Evolutionary conservation across 495 filamentous ascomycete species (phyloP).

Genomic region (Trypethelium eluteriae): DNA sequence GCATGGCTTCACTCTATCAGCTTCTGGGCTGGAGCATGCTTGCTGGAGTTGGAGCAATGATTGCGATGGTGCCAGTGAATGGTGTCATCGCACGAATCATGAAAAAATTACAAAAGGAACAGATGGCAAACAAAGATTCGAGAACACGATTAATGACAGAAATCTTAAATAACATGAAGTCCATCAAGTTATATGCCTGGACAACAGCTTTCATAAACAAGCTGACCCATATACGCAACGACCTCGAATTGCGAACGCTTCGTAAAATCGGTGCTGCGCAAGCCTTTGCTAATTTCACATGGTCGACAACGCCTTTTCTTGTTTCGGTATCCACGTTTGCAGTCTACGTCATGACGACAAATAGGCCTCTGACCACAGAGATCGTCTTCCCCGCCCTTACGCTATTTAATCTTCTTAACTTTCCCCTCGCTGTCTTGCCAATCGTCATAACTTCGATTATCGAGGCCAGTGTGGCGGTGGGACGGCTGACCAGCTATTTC

Average conservation of each 20-base stretch:
- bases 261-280: conserved; percentile 92
- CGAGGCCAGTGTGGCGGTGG: conserved; percentile 88
- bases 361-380: conserved; percentile 77
- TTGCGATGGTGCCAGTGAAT: conserved; percentile 95
- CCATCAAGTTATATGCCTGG: conserved; percentile 98
- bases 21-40: conserved; percentile 90
- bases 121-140: conserved; percentile 99
- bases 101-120: conserved; percentile 87
- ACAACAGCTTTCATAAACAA: conserved; percentile 95
- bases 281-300: conserved; percentile 93
- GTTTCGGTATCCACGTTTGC: conserved; percentile 96
- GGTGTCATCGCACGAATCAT: conserved; percentile 85
- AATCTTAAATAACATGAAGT: conserved; percentile 99
- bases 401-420: conserved; percentile 87
- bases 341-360: conserved; percentile 78
- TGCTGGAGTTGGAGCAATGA: conserved; percentile 92
- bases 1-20: conserved; percentile 92
- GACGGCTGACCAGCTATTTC: conserved; percentile 77
- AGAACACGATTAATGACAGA: conserved; percentile 91
- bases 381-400: conserved; percentile 94
- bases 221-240: conserved; percentile 88
- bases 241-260: conserved; percentile 88
- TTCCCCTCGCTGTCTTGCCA: conserved; percentile 87
- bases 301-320: conserved; percentile 98
- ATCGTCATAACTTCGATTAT: conserved; percentile 98